A percentile compares a stretch with the other conserved stretches of the same genome.
These are phyloP conservation scores for Ilex paraguariensis DNA, from an alignment of 305 asterid genomes.

Conservation along the genomic window DNA sequence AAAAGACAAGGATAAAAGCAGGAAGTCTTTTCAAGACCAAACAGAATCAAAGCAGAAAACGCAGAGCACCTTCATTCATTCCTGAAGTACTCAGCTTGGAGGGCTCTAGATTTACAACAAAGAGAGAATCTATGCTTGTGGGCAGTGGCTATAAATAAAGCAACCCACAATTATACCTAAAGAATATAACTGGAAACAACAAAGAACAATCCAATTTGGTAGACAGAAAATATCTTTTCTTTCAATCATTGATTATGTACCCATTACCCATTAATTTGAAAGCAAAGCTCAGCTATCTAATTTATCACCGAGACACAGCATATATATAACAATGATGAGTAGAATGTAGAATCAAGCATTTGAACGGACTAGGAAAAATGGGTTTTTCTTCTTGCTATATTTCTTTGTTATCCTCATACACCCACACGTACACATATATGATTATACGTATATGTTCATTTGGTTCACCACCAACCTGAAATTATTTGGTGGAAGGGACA, in stretches of 20 bases:
- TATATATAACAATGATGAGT: constrained; percentile 21
- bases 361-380: constrained; percentile 7
- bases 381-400: background rate
- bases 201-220: constrained; percentile 46
- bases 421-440: background rate
- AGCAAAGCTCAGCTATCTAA: constrained; percentile 54
- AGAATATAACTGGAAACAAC: constrained; percentile 66
- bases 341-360: constrained; percentile 17
- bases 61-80: constrained; percentile 18
- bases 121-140: constrained; percentile 60
- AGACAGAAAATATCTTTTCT: constrained; percentile 30
- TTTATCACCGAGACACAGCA: constrained; percentile 40
- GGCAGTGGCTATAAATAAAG: constrained; percentile 36
- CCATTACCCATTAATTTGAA: constrained; percentile 70
- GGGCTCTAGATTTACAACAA: constrained; percentile 32
- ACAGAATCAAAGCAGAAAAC: constrained; percentile 41
- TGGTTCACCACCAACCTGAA: constrained; percentile 10
- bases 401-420: background rate
- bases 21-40: constrained; percentile 8
- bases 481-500: constrained; percentile 32
- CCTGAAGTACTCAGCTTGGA: constrained; percentile 22
- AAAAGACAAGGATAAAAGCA: background rate
- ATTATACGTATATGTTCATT: background rate
- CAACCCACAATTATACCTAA: constrained; percentile 32
- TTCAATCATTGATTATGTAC: constrained; percentile 70